phyloP scores from a whole-genome alignment of 768 basidiomycete genomes.

The Rhizopogon sp. region DNA sequence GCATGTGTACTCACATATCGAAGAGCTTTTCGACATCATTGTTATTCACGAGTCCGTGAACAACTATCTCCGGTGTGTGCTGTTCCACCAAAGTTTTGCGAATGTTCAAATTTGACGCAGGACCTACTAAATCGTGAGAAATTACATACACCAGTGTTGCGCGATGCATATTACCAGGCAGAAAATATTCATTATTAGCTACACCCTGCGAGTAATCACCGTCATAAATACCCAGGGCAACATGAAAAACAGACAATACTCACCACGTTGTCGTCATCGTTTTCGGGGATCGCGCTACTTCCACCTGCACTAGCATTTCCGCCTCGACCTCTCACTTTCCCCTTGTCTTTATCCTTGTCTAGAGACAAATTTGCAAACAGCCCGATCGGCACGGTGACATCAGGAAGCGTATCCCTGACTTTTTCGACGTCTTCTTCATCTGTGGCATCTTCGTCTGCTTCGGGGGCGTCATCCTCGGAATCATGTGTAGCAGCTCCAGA shows the following conservation, averaged over 20 bases:
- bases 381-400: conserved; percentile 69
- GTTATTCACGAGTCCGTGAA: conserved; percentile 73
- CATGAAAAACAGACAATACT: conserved; percentile 14
- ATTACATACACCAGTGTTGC: background rate
- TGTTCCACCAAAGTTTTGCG: conserved; percentile 71
- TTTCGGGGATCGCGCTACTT: conserved; percentile 26
- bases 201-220: conserved; percentile 50
- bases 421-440: conserved; percentile 42
- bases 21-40: conserved; percentile 82
- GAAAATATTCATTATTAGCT: conserved; percentile 76
- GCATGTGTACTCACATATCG: conserved; percentile 54
- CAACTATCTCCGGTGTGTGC: conserved; percentile 76
- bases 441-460: conserved; percentile 24
- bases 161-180: conserved; percentile 50
- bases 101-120: conserved; percentile 65
- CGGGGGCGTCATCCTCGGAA: conserved; percentile 35
- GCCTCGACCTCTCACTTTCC: conserved; percentile 31
- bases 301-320: conserved; percentile 4
- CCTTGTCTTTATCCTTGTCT: conserved; percentile 44
- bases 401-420: conserved; percentile 50
- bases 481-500: conserved; percentile 28
- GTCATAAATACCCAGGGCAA: background rate
- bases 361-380: conserved; percentile 70
- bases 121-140: conserved; percentile 35
- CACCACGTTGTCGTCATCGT: conserved; percentile 64